These are phyloP conservation scores for Seminavis robusta DNA, from an alignment of 108 stramenopile genomes.

Conservation along the genomic window DNA sequence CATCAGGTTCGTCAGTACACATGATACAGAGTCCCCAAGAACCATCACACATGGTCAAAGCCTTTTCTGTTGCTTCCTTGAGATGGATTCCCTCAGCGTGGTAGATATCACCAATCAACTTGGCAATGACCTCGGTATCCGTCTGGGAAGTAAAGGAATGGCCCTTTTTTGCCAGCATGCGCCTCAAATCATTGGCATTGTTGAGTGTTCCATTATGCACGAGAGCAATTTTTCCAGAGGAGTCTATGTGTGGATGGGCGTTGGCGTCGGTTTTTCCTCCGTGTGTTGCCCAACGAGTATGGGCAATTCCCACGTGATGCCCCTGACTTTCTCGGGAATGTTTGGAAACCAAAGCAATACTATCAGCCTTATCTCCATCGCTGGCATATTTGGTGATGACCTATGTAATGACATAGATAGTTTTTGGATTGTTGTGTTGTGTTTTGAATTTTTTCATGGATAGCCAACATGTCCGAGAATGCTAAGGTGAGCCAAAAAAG, in stretches of 20 bases:
- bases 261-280: slow-evolving; percentile 98
- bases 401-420: too few relatives aligned
- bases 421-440: too few relatives aligned
- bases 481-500: too few relatives aligned
- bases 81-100: slow-evolving; percentile 32
- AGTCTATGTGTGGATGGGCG: slow-evolving; percentile 97
- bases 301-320: slow-evolving; percentile 93
- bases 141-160: slow-evolving; percentile 91
- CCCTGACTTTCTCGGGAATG: slow-evolving; percentile 56
- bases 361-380: slow-evolving; percentile 91
- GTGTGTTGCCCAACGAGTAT: slow-evolving; percentile 99
- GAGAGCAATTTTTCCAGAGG: slow-evolving; percentile 91
- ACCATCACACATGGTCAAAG: slow-evolving; percentile 87
- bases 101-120: slow-evolving; percentile 86
- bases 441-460: too few relatives aligned
- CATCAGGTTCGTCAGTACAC: slow-evolving; percentile 81
- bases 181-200: slow-evolving; percentile 90
- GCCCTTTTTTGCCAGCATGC: slow-evolving; percentile 77
- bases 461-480: too few relatives aligned
- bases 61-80: slow-evolving; percentile 85
- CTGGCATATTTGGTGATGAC: slow-evolving; percentile 92
- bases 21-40: slow-evolving; percentile 93
- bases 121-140: slow-evolving; percentile 99
- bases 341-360: slow-evolving; percentile 80
- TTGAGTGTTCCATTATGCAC: slow-evolving; percentile 99